Percentiles rank a stretch among this genome's conserved stretches.
Conservation (phyloP, 345 rosid species). For the Eucalyptus globulus region DNA sequence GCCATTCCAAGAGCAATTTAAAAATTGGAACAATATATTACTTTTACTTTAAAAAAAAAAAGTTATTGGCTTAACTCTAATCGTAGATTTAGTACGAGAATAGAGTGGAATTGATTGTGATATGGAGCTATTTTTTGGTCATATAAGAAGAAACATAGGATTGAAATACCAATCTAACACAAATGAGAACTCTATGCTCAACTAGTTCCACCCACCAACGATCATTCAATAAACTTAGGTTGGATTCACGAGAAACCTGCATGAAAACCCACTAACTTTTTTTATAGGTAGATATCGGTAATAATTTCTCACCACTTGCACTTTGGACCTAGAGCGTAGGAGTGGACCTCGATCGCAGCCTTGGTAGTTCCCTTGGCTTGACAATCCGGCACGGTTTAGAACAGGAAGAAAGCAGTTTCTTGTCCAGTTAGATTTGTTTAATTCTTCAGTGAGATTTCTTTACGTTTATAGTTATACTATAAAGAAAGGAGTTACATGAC, state of each 20-base stretch:
- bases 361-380: not conserved
- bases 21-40: too few species aligned
- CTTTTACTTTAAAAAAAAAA: too few species aligned
- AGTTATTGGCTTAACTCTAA: too few species aligned
- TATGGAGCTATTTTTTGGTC: too few species aligned
- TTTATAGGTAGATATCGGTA: not conserved
- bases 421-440: not conserved
- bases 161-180: too few species aligned
- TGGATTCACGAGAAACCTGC: too few species aligned
- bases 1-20: too few species aligned
- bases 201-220: not conserved
- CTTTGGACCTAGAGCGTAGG: not conserved
- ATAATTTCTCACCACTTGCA: not conserved
- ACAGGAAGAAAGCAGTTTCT: not conserved
- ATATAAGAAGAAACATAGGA: too few species aligned
- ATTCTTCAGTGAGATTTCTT: too few species aligned
- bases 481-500: not conserved
- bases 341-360: not conserved
- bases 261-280: not conserved
- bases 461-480: too few species aligned
- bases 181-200: not conserved
- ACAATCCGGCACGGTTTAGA: not conserved
- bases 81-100: too few species aligned
- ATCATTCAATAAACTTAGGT: not conserved
- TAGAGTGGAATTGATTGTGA: too few species aligned